Conservation (phyloP, 495 filamentous ascomycete genomes). For the Apiosordaria backusii region DNA sequence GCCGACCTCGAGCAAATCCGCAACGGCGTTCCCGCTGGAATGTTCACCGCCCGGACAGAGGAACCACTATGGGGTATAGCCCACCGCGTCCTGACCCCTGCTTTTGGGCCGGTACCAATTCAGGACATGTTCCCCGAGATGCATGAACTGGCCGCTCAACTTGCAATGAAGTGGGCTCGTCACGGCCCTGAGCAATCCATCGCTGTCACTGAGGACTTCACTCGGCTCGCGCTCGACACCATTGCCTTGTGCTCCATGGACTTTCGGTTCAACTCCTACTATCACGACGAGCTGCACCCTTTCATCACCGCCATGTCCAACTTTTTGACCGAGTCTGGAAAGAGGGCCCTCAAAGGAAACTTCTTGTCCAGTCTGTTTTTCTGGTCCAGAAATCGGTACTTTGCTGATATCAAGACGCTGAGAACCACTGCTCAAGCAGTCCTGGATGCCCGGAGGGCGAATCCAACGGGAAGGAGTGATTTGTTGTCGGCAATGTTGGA, state of each 20-base stretch:
- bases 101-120: constrained; percentile 61
- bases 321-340: constrained; percentile 54
- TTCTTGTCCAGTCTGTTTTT: constrained; percentile 51
- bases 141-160: constrained; percentile 59
- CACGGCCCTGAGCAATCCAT: constrained; percentile 51
- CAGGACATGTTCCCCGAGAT: constrained; percentile 60
- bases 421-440: constrained; percentile 56
- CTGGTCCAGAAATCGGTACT: constrained; percentile 54
- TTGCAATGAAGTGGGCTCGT: constrained; percentile 64
- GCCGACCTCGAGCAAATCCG: constrained; percentile 42
- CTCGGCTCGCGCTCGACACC: constrained; percentile 60
- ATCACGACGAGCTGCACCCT: constrained; percentile 58
- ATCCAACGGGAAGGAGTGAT: constrained; percentile 61
- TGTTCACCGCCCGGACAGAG: constrained; percentile 51
- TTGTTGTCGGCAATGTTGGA: constrained; percentile 67
- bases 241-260: constrained; percentile 65
- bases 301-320: constrained; percentile 64
- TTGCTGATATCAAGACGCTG: constrained; percentile 54
- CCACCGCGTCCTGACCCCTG: constrained; percentile 57
- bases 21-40: constrained; percentile 51
- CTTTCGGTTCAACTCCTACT: constrained; percentile 64
- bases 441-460: constrained; percentile 53
- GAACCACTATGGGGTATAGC: constrained; percentile 61
- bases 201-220: constrained; percentile 57
- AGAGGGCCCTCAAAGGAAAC: constrained; percentile 47